Evolutionary conservation across 2,329 filamentous ascomycete species (phyloP).

Genomic region (Xylariaceae sp.): DNA sequence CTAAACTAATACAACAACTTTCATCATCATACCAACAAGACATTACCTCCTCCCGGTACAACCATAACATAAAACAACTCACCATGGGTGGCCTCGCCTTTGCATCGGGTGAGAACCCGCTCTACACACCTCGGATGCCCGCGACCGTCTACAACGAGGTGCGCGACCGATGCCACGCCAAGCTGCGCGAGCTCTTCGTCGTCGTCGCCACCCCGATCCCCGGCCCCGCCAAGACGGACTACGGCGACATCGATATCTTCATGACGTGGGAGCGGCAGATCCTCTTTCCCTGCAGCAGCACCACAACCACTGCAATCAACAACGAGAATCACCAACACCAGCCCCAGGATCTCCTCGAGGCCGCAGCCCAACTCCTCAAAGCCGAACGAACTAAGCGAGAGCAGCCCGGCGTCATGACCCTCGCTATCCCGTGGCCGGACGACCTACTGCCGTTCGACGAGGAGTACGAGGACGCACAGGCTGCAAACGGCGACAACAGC

Average conservation of each 20-base stretch:
- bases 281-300: constrained; percentile 6
- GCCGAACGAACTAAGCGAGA: constrained; percentile 45
- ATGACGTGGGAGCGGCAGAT: constrained; percentile 45
- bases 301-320: neutral
- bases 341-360: constrained; percentile 23
- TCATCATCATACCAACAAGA: neutral
- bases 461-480: no score
- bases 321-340: neutral
- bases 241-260: constrained; percentile 76
- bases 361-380: constrained; percentile 45
- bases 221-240: constrained; percentile 66
- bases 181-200: constrained; percentile 55
- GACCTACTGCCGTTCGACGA: constrained; percentile 5
- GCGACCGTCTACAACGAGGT: constrained; percentile 57
- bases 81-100: constrained; percentile 71
- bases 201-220: constrained; percentile 65
- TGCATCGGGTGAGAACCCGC: constrained; percentile 44
- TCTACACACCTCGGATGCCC: constrained; percentile 69
- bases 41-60: neutral
- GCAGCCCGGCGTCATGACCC: constrained; percentile 37
- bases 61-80: neutral
- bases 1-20: no score
- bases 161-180: constrained; percentile 47
- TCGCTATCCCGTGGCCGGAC: constrained; percentile 60
- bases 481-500: no score